Evolutionary conservation across 2,329 filamentous ascomycete genomes (phyloP).

Genomic region (Chaetomium sp.): DNA sequence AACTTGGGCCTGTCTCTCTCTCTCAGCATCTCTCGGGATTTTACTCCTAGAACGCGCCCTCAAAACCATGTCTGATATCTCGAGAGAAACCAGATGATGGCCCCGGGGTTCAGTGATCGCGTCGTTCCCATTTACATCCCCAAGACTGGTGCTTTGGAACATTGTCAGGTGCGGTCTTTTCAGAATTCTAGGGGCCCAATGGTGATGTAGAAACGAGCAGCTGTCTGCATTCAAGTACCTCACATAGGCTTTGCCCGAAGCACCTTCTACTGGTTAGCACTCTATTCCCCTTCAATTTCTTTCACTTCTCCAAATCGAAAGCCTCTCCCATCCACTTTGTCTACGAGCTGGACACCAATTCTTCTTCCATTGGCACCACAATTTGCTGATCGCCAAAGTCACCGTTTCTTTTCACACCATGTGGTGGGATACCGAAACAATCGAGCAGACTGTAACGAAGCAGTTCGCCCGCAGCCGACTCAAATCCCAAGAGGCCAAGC

Average conservation of each 20-base stretch:
- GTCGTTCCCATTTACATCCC: background rate
- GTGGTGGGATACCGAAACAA: constrained; percentile 73
- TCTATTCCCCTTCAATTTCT: background rate
- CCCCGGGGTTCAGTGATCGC: too few species aligned
- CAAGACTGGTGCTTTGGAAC: background rate
- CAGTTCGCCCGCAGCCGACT: constrained; percentile 68
- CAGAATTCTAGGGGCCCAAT: background rate
- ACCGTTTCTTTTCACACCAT: constrained; percentile 10
- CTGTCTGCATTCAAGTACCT: background rate
- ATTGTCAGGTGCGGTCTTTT: background rate
- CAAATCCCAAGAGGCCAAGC: constrained; percentile 61
- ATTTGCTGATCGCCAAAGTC: background rate
- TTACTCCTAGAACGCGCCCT: background rate
- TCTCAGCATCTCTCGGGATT: background rate
- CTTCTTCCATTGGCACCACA: too few species aligned
- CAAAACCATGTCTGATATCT: background rate
- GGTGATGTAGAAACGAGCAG: background rate
- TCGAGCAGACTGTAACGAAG: constrained; percentile 69
- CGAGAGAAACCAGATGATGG: background rate
- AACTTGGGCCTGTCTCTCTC: background rate
- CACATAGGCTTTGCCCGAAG: background rate
- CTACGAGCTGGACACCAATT: background rate
- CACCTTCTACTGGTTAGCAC: background rate
- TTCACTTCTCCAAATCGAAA: background rate
- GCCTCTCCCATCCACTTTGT: background rate